Evolutionary conservation across 441 rosid species (phyloP).

Genomic region (Populus hybrid): DNA sequence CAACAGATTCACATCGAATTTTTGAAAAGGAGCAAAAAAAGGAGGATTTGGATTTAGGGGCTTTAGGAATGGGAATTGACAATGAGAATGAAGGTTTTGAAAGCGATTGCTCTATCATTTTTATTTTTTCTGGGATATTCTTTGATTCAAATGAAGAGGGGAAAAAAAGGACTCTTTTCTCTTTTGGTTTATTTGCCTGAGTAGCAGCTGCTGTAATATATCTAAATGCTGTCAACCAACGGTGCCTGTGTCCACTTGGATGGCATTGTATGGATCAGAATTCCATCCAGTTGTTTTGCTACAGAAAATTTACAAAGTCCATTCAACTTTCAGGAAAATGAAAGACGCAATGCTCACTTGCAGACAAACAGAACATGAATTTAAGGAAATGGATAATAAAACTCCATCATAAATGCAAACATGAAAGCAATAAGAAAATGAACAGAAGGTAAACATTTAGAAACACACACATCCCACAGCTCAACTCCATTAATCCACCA

Average conservation of each 20-base stretch:
- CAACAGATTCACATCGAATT: neutral
- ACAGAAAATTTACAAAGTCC: neutral
- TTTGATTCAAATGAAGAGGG: neutral
- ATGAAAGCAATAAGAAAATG: neutral
- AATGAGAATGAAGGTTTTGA: neutral
- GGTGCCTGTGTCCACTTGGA: neutral
- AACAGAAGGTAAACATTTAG: neutral
- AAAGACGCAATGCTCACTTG: neutral
- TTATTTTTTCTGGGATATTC: neutral
- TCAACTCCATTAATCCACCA: neutral
- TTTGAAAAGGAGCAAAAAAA: neutral
- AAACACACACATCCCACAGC: neutral
- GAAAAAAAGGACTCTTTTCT: neutral
- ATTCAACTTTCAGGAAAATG: neutral
- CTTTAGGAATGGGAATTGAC: neutral
- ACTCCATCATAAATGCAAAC: neutral
- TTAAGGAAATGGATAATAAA: neutral
- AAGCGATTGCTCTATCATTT: neutral
- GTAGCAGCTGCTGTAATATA: neutral
- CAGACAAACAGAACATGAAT: neutral
- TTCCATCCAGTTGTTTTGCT: neutral
- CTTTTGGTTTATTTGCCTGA: neutral
- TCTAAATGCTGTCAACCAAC: neutral
- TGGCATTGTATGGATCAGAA: neutral
- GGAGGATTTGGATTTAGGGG: neutral